Evolutionary conservation across 1,284 basidiomycete species (phyloP).

Genomic region (Takashimella tepidaria): DNA sequence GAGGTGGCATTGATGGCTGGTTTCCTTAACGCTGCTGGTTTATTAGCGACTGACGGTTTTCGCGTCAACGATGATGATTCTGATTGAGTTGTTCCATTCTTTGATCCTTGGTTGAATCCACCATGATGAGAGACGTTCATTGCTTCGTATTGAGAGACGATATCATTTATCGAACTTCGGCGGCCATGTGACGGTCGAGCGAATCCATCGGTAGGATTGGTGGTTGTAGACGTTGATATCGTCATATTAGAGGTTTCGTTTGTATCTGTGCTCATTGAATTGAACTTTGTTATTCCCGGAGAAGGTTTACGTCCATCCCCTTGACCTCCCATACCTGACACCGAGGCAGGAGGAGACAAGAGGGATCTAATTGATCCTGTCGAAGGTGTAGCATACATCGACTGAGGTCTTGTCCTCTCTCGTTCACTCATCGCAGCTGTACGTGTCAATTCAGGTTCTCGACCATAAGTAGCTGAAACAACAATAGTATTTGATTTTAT

Average conservation of each 20-base stretch:
- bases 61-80: neutral
- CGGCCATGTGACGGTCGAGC: constrained; percentile 12
- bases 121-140: constrained; percentile 9
- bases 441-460: neutral
- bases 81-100: too few relatives aligned
- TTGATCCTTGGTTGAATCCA: neutral
- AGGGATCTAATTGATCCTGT: constrained; percentile 7
- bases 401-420: constrained; percentile 23
- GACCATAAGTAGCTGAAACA: neutral
- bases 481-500: constrained; percentile 10
- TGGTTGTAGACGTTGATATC: neutral
- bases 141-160: constrained; percentile 39
- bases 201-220: neutral
- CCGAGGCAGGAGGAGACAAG: neutral
- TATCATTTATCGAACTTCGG: constrained; percentile 43
- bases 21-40: constrained; percentile 27
- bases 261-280: neutral
- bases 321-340: neutral
- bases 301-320: neutral
- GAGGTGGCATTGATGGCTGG: constrained; percentile 9
- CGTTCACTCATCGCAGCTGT: neutral
- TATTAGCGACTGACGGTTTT: constrained; percentile 31
- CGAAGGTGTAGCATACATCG: constrained; percentile 24
- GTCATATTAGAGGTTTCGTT: neutral
- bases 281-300: neutral